Evolutionary conservation across 768 basidiomycete species (phyloP).

Genomic region (Exidia glandulosa): DNA sequence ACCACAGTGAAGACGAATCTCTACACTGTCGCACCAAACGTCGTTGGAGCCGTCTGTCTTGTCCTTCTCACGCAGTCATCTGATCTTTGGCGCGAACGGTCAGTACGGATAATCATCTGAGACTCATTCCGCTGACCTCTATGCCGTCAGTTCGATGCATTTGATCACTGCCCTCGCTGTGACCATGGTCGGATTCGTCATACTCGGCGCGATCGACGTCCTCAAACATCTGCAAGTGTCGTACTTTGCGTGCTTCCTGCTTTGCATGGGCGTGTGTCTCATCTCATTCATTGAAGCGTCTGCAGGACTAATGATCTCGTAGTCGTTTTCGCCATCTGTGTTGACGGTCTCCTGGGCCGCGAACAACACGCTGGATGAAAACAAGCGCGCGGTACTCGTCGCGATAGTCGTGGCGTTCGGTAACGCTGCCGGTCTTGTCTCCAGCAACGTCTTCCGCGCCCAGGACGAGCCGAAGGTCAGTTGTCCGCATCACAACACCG

Average conservation of each 20-base stretch:
- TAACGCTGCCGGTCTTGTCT: conserved; percentile 32
- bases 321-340: background rate
- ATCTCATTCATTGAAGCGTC: conserved; percentile 1
- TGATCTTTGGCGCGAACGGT: conserved; percentile 39
- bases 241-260: conserved; percentile 45
- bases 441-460: conserved; percentile 40
- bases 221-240: conserved; percentile 29
- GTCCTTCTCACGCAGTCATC: conserved; percentile 38
- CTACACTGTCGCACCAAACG: conserved; percentile 41
- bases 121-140: conserved; percentile 8
- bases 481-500: background rate
- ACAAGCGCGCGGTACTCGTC: conserved; percentile 36
- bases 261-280: conserved; percentile 34
- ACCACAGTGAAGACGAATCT: conserved; percentile 42
- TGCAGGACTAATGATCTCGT: background rate
- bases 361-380: conserved; percentile 40
- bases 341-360: conserved; percentile 24
- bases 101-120: conserved; percentile 27
- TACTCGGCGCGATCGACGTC: conserved; percentile 34
- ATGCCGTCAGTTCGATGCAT: background rate
- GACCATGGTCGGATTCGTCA: conserved; percentile 7
- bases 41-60: conserved; percentile 36
- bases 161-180: conserved; percentile 7
- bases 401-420: conserved; percentile 43
- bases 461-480: conserved; percentile 31